Evolutionary conservation across 305 asterid species (phyloP).

Genomic region (Solanum chacoense): DNA sequence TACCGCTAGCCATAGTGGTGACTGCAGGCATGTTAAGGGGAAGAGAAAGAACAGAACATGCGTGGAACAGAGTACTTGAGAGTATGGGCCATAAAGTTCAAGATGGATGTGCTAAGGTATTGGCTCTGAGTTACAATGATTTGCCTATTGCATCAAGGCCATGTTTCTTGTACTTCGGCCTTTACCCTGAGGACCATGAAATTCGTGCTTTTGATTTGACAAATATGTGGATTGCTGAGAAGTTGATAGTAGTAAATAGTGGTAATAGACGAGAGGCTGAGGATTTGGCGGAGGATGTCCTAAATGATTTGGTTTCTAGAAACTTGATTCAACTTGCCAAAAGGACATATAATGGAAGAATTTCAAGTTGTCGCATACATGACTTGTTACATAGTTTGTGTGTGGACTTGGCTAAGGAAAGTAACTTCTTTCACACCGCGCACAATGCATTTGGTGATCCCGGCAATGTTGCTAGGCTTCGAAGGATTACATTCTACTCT

Average conservation of each 20-base stretch:
- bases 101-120: background rate
- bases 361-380: constrained; percentile 2
- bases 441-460: background rate
- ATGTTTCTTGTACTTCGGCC: constrained; percentile 10
- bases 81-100: background rate
- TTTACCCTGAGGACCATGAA: background rate
- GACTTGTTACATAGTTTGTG: constrained; percentile 5
- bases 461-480: background rate
- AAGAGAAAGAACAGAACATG: background rate
- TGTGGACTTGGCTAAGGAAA: background rate
- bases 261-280: background rate
- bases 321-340: constrained; percentile 12
- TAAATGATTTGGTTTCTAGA: background rate
- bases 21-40: no score
- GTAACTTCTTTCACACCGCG: background rate
- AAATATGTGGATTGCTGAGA: constrained; percentile 1
- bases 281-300: background rate
- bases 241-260: background rate
- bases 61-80: constrained; percentile 1
- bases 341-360: constrained; percentile 4
- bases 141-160: constrained; percentile 4
- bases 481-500: background rate
- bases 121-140: constrained; percentile 9
- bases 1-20: no score
- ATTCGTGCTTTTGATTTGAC: background rate